Evolutionary conservation across 2,329 filamentous ascomycete genomes (phyloP), one percentile per base, ranked within the genome.

Genomic region (Geosmithia morbida): DNA sequence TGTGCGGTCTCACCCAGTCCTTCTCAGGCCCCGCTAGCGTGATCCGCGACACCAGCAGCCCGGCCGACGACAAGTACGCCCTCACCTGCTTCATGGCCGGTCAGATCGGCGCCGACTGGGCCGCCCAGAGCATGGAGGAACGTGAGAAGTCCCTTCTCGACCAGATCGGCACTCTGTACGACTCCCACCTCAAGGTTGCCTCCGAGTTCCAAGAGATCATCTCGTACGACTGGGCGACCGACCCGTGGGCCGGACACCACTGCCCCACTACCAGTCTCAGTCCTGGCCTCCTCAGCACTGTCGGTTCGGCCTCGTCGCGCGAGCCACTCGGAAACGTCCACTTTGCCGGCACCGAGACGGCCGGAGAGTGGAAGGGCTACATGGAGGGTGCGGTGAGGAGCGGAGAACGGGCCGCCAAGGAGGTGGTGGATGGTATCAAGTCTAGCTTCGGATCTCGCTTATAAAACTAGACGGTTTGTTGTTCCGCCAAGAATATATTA

Each of bases 281-380:
- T 0, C 68, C 67, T 0, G 68, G 67, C 0, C 59, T 69, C 3
- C 51, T 70, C 8, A 59, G 57, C 3, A 52, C 55, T 1, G 54
- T 59, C 1, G 61, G 55, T 2, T 57, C 59, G 1, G 54, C 63
- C 11, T 55, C 55, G 4, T 50, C 71, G 10, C 55, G 64, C n/a
- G 55, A 62, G 29, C 53, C 48, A 2, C 20, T 61, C 17, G 61
- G 64, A 0, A 64, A 67, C 37, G 26, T 74, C 3, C 68, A 74
- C 51, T 74, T 72, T 52, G 69, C 68, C 1, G 71, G 71, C 0
- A 74, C 71, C 0, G 71, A 74, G 56, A 68, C 65, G 13, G 62
- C 64, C 8, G 60, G 50, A 2, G 65, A 69, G 46, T 74, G 70
- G 71, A 70, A 69, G 48, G 70, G 71, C 0, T 74, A 73, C 50